These are phyloP conservation scores for Fusarium compactum DNA, from an alignment of 2,329 filamentous ascomycete species.

Conservation along the genomic window DNA sequence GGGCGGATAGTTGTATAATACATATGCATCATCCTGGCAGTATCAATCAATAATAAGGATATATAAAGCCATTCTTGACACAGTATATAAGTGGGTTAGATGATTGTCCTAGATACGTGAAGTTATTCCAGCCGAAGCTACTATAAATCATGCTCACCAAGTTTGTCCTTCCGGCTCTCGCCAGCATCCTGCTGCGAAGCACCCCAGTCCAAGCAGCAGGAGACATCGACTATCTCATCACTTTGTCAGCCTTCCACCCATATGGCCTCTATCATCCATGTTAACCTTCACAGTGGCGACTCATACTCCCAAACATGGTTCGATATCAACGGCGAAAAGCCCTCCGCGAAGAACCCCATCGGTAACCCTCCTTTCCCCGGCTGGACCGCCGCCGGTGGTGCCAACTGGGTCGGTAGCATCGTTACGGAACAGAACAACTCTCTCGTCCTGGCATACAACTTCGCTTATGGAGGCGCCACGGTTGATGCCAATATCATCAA, in stretches of 20 bases:
- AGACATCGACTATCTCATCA: constrained; percentile 36
- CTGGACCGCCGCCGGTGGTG: constrained; percentile 62
- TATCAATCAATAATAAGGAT: not conserved
- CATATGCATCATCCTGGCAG: not conserved
- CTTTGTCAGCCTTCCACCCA: constrained; percentile 20
- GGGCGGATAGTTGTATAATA: not conserved
- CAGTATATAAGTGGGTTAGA: not conserved
- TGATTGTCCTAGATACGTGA: not conserved
- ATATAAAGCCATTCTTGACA: not conserved
- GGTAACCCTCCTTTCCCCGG: constrained; percentile 71
- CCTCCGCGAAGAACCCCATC: constrained; percentile 66
- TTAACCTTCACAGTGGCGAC: constrained; percentile 44
- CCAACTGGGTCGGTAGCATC: constrained; percentile 65
- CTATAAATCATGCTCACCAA: constrained; percentile 1
- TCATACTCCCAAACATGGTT: constrained; percentile 61
- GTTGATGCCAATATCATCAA: constrained; percentile 64
- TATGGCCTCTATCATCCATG: fast-evolving
- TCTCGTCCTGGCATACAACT: constrained; percentile 61
- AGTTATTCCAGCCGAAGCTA: not conserved
- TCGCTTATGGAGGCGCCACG: constrained; percentile 66
- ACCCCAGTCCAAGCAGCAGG: constrained; percentile 3
- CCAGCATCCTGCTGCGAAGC: not conserved
- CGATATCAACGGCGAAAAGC: constrained; percentile 62
- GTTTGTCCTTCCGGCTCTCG: constrained; percentile 6
- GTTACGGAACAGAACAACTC: constrained; percentile 61